These are phyloP conservation scores for Fusarium dlaminii DNA, from an alignment of 2,329 filamentous ascomycete genomes.

Conservation along the genomic window DNA sequence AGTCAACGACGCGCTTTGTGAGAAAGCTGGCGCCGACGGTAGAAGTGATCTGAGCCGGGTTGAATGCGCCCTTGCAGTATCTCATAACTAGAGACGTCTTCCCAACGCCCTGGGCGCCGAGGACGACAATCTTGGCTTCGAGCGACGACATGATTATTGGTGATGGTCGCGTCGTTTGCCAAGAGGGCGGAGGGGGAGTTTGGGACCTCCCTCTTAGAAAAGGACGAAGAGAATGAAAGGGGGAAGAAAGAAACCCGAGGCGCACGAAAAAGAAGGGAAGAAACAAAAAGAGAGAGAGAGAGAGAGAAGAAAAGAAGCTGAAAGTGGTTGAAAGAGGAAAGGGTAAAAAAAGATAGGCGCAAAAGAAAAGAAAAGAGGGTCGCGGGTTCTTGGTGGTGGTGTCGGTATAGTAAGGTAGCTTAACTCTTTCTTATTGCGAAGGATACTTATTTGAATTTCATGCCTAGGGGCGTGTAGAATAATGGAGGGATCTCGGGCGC, in stretches of 20 bases:
- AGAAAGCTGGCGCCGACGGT: constrained; percentile 85
- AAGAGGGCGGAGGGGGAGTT: neutral
- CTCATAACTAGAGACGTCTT: constrained; percentile 83
- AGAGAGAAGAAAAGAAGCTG: constrained; percentile 16
- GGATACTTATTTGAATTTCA: constrained; percentile 4
- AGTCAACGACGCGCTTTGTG: constrained; percentile 82
- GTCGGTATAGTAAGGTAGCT: neutral
- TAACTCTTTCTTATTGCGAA: neutral
- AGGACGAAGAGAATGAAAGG: constrained; percentile 8
- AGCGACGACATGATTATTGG: constrained; percentile 63
- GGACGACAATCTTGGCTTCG: constrained; percentile 83
- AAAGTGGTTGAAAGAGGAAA: neutral
- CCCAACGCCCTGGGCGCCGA: constrained; percentile 81
- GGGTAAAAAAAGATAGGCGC: constrained; percentile 5
- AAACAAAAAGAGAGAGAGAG: constrained; percentile 19
- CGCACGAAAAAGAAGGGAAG: constrained; percentile 12
- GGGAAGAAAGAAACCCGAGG: neutral
- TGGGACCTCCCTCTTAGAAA: constrained; percentile 4
- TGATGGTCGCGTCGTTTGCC: constrained; percentile 17
- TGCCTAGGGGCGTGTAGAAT: constrained; percentile 8
- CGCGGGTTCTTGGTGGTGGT: constrained; percentile 24
- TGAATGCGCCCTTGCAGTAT: constrained; percentile 77
- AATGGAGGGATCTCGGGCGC: neutral
- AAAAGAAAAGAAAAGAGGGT: constrained; percentile 27
- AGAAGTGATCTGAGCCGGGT: constrained; percentile 69